Base-by-base conservation (phyloP, 1,284 basidiomycete species). In the Stygiomarasmius scandens region DNA sequence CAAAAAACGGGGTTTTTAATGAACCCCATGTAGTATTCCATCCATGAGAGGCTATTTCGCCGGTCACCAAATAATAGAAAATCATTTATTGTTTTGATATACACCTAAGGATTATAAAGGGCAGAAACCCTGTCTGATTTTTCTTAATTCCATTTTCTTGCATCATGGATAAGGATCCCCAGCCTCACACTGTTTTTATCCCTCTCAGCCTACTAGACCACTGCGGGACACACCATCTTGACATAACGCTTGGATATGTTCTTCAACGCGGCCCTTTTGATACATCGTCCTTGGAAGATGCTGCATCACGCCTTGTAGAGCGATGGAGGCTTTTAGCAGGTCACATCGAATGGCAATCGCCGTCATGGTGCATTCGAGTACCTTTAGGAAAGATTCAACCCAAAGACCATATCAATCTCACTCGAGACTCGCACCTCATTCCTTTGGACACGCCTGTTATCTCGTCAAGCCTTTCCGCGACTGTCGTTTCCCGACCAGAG, bases 171-270 rank as follows among this genome's bases (percentile, higher is more conserved):
- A n/a, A n/a, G n/a, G n/a, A n/a, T n/a, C n/a, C n/a, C n/a, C n/a
- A n/a, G n/a, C n/a, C n/a, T n/a, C n/a, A n/a, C n/a, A n/a, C n/a
- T n/a, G n/a, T n/a, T n/a, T n/a, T 56, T 48, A 49, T 56, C 48
- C 53, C 53, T 25, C 53, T 54, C 24, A 54, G 53, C 23, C 29
- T 23, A 25, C 46, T 54, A 12, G 53, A 54, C 46, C 45, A 48
- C 22, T 48, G 48, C 23, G 44, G 44, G n/a, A 34, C 41, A 2
- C 44, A 47, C 53, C 41, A 45, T 14, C 41, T 44, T 25, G 48
- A 45, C 24, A 38, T 54, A 29, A 54, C 53, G 8, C 41, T 54
- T 24, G 53, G 53, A 5, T 54, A 54, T 25, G 53, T 54, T 23
- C 45, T 54, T 32, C 25, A 34, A 20, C 19, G 20, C 9, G 46